phyloP scores from a whole-genome alignment of 1,284 basidiomycete genomes.

The Sanghuangporus sanghuang region DNA sequence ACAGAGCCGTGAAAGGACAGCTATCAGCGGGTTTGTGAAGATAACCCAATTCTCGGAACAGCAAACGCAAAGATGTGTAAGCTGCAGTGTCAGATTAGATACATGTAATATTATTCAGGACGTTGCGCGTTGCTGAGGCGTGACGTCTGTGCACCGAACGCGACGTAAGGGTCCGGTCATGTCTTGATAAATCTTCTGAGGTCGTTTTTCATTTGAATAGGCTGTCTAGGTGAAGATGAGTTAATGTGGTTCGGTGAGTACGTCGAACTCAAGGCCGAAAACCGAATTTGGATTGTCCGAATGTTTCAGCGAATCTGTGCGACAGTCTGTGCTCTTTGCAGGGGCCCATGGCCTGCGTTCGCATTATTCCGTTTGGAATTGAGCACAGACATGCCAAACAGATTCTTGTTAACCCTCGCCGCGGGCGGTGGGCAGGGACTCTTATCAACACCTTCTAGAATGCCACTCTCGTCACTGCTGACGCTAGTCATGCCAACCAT shows the following conservation, averaged over 20 bases:
- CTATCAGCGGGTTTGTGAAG: neutral
- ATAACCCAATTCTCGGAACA: neutral
- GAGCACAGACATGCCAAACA: conserved; percentile 14
- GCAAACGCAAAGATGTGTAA: neutral
- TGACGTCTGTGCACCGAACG: neutral
- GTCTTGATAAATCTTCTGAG: neutral
- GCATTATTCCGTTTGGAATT: conserved; percentile 2
- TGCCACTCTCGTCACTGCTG: conserved; percentile 49
- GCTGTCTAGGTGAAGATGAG: neutral
- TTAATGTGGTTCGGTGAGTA: neutral
- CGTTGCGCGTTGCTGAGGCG: neutral
- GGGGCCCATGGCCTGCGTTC: conserved; percentile 6
- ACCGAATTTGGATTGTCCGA: neutral
- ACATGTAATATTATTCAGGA: neutral
- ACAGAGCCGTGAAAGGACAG: neutral
- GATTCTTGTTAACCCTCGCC: neutral
- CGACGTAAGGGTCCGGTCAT: conserved; percentile 2
- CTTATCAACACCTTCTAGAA: conserved; percentile 53
- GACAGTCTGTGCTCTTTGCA: conserved; percentile 16
- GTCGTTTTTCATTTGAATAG: neutral
- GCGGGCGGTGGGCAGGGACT: conserved; percentile 76
- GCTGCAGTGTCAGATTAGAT: conserved; percentile 1
- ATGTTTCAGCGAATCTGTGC: conserved; percentile 9
- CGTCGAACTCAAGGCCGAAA: neutral
- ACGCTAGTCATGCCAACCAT: conserved; percentile 40